Conservation (phyloP, 2,329 filamentous ascomycete genomes). For the Didymella pomorum region DNA sequence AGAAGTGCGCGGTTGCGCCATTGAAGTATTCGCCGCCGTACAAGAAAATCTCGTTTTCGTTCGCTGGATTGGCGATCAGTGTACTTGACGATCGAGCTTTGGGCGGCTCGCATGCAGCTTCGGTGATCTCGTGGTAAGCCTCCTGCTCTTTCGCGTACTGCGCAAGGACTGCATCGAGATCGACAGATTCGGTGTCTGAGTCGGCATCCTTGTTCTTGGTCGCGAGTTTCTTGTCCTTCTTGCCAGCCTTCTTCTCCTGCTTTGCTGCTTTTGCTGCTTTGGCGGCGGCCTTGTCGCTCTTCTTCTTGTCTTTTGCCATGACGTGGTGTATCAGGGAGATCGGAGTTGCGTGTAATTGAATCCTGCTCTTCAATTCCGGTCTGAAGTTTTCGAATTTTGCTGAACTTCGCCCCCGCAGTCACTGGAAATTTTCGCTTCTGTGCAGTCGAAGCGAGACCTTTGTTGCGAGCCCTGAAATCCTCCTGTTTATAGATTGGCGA, state of each 20-base stretch:
- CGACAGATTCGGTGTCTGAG: slow-evolving; percentile 89
- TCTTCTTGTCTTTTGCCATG: slow-evolving; percentile 64
- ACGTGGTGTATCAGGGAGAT: neutral
- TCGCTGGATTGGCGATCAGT: slow-evolving; percentile 83
- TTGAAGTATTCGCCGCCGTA: slow-evolving; percentile 98
- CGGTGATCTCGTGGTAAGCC: slow-evolving; percentile 91
- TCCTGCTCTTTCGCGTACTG: slow-evolving; percentile 93
- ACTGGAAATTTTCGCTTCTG: slow-evolving; percentile 28
- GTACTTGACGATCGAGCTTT: slow-evolving; percentile 80
- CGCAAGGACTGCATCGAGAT: slow-evolving; percentile 90
- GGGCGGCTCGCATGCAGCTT: slow-evolving; percentile 76
- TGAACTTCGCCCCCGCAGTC: slow-evolving; percentile 22
- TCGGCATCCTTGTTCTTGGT: slow-evolving; percentile 75
- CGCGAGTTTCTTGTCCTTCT: slow-evolving; percentile 82
- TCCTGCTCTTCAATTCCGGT: neutral
- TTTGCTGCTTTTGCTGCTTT: slow-evolving; percentile 70
- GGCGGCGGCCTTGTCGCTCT: slow-evolving; percentile 56
- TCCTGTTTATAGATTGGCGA: neutral
- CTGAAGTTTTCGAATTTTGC: neutral
- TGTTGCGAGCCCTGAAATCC: too few relatives aligned
- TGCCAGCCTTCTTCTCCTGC: slow-evolving; percentile 81
- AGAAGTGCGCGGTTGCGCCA: slow-evolving; percentile 79
- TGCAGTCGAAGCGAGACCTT: neutral
- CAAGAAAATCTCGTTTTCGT: slow-evolving; percentile 85
- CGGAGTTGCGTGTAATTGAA: neutral